A percentile compares a stretch with the other conserved stretches of the same genome.
Evolutionary conservation across 129 eudicot genomes (phyloP).

Genomic region (Saussurea involucrata): DNA sequence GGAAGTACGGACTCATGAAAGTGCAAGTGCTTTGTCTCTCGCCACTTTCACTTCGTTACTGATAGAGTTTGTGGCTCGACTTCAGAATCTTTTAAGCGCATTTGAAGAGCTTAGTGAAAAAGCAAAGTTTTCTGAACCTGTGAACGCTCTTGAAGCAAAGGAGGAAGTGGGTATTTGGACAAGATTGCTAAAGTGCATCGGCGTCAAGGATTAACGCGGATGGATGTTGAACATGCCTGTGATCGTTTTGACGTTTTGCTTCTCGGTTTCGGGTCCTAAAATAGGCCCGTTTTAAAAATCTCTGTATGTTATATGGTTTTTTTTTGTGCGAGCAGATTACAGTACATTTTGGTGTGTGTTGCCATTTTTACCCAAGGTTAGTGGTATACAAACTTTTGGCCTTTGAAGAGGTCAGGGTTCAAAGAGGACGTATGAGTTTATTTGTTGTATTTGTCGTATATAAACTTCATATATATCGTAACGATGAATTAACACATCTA

Average conservation of each 20-base stretch:
- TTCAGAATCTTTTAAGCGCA: slow-evolving; percentile 68
- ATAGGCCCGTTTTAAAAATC: neutral
- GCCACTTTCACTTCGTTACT: slow-evolving; percentile 75
- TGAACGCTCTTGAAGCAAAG: slow-evolving; percentile 31
- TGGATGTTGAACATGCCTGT: neutral
- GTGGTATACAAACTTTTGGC: neutral
- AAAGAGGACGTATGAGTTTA: neutral
- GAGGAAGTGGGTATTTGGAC: slow-evolving; percentile 32
- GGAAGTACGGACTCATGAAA: slow-evolving; percentile 71
- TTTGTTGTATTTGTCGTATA: neutral
- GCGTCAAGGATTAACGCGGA: slow-evolving; percentile 17
- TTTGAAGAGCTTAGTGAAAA: slow-evolving; percentile 70
- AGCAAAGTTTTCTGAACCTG: slow-evolving; percentile 62
- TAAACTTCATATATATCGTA: too few relatives aligned
- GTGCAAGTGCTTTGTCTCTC: slow-evolving; percentile 78
- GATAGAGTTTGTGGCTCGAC: slow-evolving; percentile 92
- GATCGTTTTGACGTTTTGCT: neutral
- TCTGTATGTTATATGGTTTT: neutral
- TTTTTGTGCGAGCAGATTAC: neutral
- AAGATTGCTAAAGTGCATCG: slow-evolving; percentile 30
- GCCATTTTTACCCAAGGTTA: neutral
- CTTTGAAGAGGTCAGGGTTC: neutral
- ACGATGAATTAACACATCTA: too few relatives aligned
- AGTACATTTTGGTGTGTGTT: neutral
- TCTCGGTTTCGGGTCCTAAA: neutral